These are phyloP conservation scores for Raddia distichophylla DNA, from an alignment of 176 grass and related monocot species.

Conservation along the genomic window DNA sequence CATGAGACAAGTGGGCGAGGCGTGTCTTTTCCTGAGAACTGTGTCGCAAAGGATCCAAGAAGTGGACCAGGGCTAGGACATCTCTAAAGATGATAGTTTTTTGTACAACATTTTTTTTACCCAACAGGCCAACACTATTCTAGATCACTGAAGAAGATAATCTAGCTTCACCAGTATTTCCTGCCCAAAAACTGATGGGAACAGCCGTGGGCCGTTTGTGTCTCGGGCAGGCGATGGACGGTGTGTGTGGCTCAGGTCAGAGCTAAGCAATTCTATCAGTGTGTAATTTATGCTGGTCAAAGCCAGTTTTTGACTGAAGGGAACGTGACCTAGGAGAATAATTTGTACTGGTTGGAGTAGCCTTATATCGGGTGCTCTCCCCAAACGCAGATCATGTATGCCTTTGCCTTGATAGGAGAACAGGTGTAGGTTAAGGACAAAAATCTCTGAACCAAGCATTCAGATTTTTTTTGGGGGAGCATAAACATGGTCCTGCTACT, in stretches of 20 bases:
- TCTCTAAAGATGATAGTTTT: no score
- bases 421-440: neutral
- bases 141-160: no score
- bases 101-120: no score
- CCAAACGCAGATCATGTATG: neutral
- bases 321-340: conserved; percentile 22
- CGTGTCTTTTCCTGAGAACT: conserved; percentile 18
- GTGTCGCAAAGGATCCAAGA: conserved; percentile 30
- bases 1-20: conserved; percentile 14
- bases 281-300: conserved; percentile 26
- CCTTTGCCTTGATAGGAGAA: neutral
- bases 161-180: neutral
- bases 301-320: neutral
- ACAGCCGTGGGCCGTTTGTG: neutral
- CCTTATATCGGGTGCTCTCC: conserved; percentile 8
- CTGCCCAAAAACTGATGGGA: neutral
- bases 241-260: neutral
- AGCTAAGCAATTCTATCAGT: neutral
- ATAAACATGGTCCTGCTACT: neutral
- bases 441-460: neutral
- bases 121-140: no score
- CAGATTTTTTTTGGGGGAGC: neutral
- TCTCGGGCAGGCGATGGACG: neutral
- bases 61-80: neutral
- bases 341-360: no score